These are phyloP conservation scores for Cymodocea nodosa DNA, from an alignment of 116 monocot genomes.

Conservation along the genomic window DNA sequence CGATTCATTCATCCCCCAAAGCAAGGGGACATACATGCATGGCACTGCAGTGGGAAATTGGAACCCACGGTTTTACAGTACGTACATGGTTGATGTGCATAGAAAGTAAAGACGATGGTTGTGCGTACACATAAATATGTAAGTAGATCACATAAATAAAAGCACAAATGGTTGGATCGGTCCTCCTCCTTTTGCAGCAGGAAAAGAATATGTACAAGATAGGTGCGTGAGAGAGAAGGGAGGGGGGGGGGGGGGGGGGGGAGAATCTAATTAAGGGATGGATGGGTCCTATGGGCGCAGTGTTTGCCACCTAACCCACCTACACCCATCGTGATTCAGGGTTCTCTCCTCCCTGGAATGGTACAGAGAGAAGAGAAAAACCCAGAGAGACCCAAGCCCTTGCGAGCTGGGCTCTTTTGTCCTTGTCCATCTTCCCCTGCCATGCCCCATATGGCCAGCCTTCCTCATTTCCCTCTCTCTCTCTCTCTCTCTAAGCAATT, in stretches of 20 bases:
- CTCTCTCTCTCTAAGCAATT: constrained; percentile 3
- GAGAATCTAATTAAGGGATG: constrained; percentile 11
- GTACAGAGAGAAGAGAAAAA: neutral
- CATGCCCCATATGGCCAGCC: neutral
- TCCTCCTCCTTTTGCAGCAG: neutral
- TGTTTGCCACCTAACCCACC: constrained; percentile 18
- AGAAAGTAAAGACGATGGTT: no score
- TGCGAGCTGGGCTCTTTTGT: constrained; percentile 4
- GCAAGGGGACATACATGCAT: no score
- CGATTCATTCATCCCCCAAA: no score
- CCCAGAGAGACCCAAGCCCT: neutral
- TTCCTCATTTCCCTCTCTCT: neutral
- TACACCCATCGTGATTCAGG: constrained; percentile 16
- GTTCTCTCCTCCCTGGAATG: neutral
- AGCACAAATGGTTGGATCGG: constrained; percentile 10
- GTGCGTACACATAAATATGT: no score
- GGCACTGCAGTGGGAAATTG: no score
- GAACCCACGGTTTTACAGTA: no score
- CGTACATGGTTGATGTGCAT: no score
- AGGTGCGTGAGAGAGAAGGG: neutral
- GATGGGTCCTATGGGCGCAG: constrained; percentile 23
- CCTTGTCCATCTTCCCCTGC: neutral
- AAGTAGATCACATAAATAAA: neutral
- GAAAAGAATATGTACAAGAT: neutral
- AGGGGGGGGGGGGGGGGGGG: neutral